Evolutionary conservation across 2,329 filamentous ascomycete species (phyloP).

Genomic region (Macrophomina phaseolina): DNA sequence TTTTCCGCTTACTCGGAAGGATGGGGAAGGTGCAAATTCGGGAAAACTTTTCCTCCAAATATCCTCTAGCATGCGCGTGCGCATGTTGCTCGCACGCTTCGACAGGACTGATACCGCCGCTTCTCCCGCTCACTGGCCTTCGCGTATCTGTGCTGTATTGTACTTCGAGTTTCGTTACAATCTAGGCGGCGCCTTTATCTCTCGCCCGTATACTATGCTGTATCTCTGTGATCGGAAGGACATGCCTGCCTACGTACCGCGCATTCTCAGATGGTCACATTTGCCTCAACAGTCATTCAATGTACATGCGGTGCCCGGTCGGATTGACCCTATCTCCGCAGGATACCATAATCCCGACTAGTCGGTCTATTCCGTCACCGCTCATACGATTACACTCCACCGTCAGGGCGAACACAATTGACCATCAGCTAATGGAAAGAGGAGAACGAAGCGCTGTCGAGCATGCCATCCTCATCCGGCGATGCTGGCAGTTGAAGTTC

Average conservation of each 20-base stretch:
- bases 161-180: background rate
- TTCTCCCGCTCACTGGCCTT: background rate
- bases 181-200: background rate
- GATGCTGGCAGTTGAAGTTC: background rate
- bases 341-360: background rate
- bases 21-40: too few species aligned
- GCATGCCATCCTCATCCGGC: background rate
- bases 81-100: background rate
- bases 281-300: background rate
- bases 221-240: background rate
- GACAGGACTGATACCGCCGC: background rate
- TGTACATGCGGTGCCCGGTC: constrained; percentile 9
- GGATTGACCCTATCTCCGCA: background rate
- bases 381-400: background rate
- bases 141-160: background rate
- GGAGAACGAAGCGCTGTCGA: background rate
- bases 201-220: background rate
- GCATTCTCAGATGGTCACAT: background rate
- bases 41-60: background rate
- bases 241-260: background rate
- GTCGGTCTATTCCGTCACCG: background rate
- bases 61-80: background rate
- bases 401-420: background rate
- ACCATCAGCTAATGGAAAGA: background rate
- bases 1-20: too few species aligned